Percentiles rank a stretch among this genome's conserved stretches.
Conservation (phyloP, 176 grass and related monocot species). For the Chrysopogon serrulatus region DNA sequence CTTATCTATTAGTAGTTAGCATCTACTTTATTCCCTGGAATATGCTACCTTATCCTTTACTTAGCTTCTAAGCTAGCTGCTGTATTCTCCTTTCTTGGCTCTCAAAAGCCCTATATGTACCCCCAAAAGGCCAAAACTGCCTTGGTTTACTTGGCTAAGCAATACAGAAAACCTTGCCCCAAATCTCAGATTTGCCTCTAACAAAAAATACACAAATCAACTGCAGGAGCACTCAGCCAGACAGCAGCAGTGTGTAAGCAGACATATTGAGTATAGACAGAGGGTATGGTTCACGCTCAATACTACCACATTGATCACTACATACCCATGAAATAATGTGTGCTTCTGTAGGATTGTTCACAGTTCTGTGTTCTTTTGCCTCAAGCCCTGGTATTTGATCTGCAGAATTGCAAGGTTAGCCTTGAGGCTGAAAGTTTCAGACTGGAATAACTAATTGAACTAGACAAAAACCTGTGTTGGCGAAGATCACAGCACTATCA, state of each 20-base stretch:
- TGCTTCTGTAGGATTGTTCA: conserved; percentile 80
- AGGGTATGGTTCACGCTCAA: background rate
- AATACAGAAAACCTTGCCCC: no score
- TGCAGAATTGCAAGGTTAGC: conserved; percentile 38
- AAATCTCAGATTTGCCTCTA: no score
- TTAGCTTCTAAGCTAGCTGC: no score
- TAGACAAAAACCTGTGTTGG: conserved; percentile 63
- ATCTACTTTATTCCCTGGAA: no score
- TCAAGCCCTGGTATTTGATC: conserved; percentile 74
- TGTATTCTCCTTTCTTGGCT: no score
- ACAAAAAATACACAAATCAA: background rate
- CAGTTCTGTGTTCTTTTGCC: conserved; percentile 62
- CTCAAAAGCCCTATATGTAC: no score
- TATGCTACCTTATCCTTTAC: no score
- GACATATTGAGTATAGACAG: conserved; percentile 1
- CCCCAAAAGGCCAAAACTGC: no score
- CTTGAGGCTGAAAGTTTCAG: background rate
- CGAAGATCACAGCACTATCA: conserved; percentile 62
- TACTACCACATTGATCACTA: background rate
- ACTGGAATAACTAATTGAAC: conserved; percentile 19
- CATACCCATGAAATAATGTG: conserved; percentile 83
- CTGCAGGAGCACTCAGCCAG: background rate
- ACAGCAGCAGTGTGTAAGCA: conserved; percentile 1
- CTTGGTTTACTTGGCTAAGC: no score
- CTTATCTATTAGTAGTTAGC: no score